phyloP scores from a whole-genome alignment of 2,329 filamentous ascomycete species.

The Aulographum hederae region DNA sequence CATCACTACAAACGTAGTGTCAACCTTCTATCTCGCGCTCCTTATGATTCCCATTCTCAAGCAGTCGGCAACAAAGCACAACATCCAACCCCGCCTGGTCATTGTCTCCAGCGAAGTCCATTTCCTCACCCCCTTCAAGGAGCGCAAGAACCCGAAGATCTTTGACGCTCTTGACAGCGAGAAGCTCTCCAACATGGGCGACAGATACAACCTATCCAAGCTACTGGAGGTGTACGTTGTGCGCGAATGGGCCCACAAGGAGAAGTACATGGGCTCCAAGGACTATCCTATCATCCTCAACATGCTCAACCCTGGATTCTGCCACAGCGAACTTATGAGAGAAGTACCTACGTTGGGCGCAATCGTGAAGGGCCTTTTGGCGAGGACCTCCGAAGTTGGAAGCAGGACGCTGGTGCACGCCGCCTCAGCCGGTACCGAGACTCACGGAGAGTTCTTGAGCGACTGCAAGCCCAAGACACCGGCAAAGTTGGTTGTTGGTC shows the following conservation, averaged over 20 bases:
- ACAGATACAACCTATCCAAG: constrained; percentile 11
- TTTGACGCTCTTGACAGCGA: constrained; percentile 8
- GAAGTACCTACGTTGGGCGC: constrained; percentile 1
- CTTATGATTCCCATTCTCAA: constrained; percentile 8
- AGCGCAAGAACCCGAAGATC: constrained; percentile 4
- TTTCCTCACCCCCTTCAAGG: constrained; percentile 4
- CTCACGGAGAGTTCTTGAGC: constrained; percentile 4
- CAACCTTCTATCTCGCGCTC: constrained; percentile 9
- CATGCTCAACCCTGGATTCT: constrained; percentile 7
- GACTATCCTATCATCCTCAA: constrained; percentile 6
- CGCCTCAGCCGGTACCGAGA: constrained; percentile 1
- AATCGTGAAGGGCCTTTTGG: constrained; percentile 1
- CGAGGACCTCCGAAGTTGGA: constrained; percentile 4
- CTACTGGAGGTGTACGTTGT: constrained; percentile 11
- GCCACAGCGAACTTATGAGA: constrained; percentile 5
- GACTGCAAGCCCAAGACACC: not conserved
- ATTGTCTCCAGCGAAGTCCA: constrained; percentile 7
- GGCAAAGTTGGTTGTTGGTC: constrained; percentile 19
- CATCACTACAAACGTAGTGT: constrained; percentile 12
- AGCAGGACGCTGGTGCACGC: constrained; percentile 4
- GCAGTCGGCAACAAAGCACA: constrained; percentile 2
- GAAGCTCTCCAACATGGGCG: constrained; percentile 4
- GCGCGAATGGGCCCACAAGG: constrained; percentile 5
- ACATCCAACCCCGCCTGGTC: constrained; percentile 4
- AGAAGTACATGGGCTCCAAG: constrained; percentile 1